Base-by-base conservation (phyloP, 2,329 filamentous ascomycete genomes). In the Botrytis hyacinthi region DNA sequence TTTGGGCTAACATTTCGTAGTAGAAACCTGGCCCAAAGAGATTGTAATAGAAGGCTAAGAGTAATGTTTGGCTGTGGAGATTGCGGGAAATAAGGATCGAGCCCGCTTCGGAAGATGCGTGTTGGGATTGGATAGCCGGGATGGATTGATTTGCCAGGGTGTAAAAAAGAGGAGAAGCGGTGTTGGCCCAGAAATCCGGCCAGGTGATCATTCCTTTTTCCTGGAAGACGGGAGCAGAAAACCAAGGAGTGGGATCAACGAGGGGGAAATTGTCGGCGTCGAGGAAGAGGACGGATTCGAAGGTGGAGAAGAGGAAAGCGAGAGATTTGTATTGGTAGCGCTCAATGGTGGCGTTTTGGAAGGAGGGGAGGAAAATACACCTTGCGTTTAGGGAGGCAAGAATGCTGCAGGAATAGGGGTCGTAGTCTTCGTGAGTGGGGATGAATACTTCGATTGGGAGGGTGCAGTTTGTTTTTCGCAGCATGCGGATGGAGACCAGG, bases 321-420 rank as follows among this genome's bases (percentile, higher is more conserved):
- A 87, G 83, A 1, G 82, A 80, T 76, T 87, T 87, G 77, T 84
- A 82, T 75, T 86, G 85, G 77, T 84, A 87, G 54, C 83, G 81
- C 26, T 80, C 77, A 67, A 86, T 82, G 20, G 81, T 76, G 5
- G 29, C 40, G 35, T 73, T 73, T 10, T 40, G 48, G 14, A 81
- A 77, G 7, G 79, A 77, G 3, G 83, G 82, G 8, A 87, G 78
- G 0, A 86, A 76, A 2, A 83, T 74, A 73, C 83, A 85, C 65
- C 79, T 79, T 9, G 83, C 83, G 57, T 83, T 82, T 29, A 84
- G 75, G 1, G 78, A 76, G 10, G 82, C 4, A 84, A 77, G 9
- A 83, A 77, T 74, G 18, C 82, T 80, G 79, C 83, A 85, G 16
- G 83, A 77, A n/a, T 80, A 74, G 2, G 78, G 70, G 40, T 84